Conservation (phyloP, 2,329 filamentous ascomycete genomes). For the Karstenula rhodostoma region DNA sequence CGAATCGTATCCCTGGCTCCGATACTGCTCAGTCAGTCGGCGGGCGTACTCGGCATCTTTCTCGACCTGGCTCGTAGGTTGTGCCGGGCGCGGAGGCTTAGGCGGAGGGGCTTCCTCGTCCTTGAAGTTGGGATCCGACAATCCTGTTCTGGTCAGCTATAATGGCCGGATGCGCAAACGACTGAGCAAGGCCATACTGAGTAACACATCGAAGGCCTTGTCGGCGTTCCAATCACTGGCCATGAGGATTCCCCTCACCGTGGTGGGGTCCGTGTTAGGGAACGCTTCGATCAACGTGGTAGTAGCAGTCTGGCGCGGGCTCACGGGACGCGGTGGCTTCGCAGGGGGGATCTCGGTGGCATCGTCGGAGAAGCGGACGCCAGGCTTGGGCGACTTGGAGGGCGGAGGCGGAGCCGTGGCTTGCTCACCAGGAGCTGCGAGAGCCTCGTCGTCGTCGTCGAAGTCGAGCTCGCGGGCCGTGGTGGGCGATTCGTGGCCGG, state of each 20-base stretch:
- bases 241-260: constrained; percentile 86
- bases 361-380: constrained; percentile 58
- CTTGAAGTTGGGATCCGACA: constrained; percentile 63
- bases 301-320: constrained; percentile 83
- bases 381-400: constrained; percentile 51
- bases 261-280: constrained; percentile 77
- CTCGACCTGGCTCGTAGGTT: constrained; percentile 79
- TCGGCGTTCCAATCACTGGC: constrained; percentile 90
- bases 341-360: constrained; percentile 65
- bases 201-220: constrained; percentile 91
- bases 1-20: constrained; percentile 53
- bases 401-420: constrained; percentile 51
- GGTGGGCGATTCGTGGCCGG: constrained; percentile 60
- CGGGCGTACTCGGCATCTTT: constrained; percentile 91
- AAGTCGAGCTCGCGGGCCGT: constrained; percentile 66
- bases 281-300: constrained; percentile 93
- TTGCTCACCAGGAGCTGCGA: constrained; percentile 40
- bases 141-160: constrained; percentile 49
- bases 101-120: constrained; percentile 68
- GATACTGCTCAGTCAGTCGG: constrained; percentile 91
- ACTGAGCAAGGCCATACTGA: constrained; percentile 65
- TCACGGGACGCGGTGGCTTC: constrained; percentile 85
- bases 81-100: constrained; percentile 77
- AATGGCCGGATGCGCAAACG: background rate
- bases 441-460: constrained; percentile 63